Evolutionary conservation across 345 rosid species (phyloP).

Genomic region (Salix exigua): DNA sequence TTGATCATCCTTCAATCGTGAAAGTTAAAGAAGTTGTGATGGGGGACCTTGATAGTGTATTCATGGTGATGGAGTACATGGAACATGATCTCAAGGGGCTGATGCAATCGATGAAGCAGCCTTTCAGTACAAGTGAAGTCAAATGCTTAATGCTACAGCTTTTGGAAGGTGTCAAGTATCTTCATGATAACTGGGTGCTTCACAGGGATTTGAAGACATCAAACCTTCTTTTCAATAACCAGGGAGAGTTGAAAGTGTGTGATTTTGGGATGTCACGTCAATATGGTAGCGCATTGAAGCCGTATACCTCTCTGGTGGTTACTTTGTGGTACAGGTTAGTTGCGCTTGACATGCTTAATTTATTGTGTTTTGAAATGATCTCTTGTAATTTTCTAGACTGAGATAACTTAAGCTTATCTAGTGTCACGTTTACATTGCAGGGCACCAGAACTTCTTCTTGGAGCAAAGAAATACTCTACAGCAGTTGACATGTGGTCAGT

Average conservation of each 20-base stretch:
- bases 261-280: conserved; percentile 89
- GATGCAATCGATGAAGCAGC: conserved; percentile 63
- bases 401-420: conserved; percentile 7
- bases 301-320: conserved; percentile 72
- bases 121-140: conserved; percentile 83
- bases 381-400: background rate
- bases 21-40: conserved; percentile 79
- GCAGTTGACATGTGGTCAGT: conserved; percentile 96
- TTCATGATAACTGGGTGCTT: conserved; percentile 88
- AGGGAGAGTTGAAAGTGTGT: conserved; percentile 72
- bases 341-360: background rate
- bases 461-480: conserved; percentile 72
- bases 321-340: conserved; percentile 84
- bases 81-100: conserved; percentile 76
- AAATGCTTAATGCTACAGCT: conserved; percentile 85
- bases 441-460: conserved; percentile 81
- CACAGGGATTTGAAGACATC: conserved; percentile 91
- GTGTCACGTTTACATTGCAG: conserved; percentile 34
- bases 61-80: conserved; percentile 91
- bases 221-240: conserved; percentile 74
- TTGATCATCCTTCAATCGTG: conserved; percentile 70
- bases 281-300: conserved; percentile 81
- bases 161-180: conserved; percentile 74
- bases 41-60: conserved; percentile 58
- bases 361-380: background rate